Evolutionary conservation across 2,329 filamentous ascomycete genomes (phyloP), one percentile per base, ranked within the genome.

Genomic region (Aureobasidium musti): DNA sequence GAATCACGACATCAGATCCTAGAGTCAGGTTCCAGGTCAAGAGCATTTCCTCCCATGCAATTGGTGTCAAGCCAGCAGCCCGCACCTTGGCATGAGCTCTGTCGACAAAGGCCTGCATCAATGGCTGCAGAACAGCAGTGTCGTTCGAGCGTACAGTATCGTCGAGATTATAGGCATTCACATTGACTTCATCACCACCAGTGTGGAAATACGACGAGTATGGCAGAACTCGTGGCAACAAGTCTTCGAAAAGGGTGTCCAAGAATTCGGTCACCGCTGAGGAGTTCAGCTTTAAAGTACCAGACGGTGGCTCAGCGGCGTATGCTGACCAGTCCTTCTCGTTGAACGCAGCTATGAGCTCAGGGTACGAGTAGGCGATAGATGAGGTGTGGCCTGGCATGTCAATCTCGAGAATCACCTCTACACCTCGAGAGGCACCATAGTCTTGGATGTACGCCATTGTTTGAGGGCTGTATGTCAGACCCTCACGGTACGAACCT

Each of bases 41-140:
- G 1, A 91, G 81, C 83, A 95, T 92, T 77, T 96, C 92, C 76
- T 97, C 91, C 92, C 92, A 96, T 0, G 93, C 90, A 26, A 96
- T 80, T 0, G 92, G 91, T 5, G 83, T 85, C 61, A 96, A 79
- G 5, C 89, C 89, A 6, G 84, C 82, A 50, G 83, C 79, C 53
- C 86, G 81, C 47, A 95, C 82, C 53, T 87, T 85, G 35, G 78
- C 81, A 76, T 93, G 90, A 72, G 88, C 87, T 70, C 84, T 83
- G 75, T 91, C 85, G 69, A 96, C 81, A 74, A 96, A 92, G 67
- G 83, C 86, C 75, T 96, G 91, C 75, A 97, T 83, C 26, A 95
- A 82, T 1, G 92, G 91, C 73, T 86, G 83, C 43, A 96, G 80
- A 17, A 94, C 83, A 1, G 80, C 77, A 0, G 82, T 80, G 64